phyloP scores from a whole-genome alignment of 2,329 filamentous ascomycete genomes.

The Helicocarpus griseus region DNA sequence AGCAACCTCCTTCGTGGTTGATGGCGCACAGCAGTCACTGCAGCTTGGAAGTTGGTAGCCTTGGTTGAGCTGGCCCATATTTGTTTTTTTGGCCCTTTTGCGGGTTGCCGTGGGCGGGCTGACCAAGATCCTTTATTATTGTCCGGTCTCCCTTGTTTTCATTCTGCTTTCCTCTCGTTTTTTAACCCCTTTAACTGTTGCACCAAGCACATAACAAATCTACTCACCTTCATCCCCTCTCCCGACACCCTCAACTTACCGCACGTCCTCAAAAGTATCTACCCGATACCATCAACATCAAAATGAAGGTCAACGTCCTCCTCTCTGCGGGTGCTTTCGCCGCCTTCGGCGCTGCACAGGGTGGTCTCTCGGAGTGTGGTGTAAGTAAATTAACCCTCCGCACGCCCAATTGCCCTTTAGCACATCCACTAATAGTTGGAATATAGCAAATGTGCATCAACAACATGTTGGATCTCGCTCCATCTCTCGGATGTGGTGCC shows the following conservation, averaged over 20 bases:
- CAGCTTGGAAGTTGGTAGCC: too few species aligned
- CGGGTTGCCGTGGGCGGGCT: not conserved
- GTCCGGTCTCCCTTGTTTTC: not conserved
- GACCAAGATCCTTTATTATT: not conserved
- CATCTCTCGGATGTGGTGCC: conserved; percentile 29
- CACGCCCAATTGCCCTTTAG: not conserved
- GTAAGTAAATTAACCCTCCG: conserved; percentile 13
- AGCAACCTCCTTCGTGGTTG: not conserved
- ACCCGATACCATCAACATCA: conserved; percentile 5
- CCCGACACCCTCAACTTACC: not conserved
- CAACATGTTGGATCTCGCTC: conserved; percentile 35
- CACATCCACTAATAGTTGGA: not conserved
- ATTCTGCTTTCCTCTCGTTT: not conserved
- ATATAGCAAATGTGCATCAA: conserved; percentile 33
- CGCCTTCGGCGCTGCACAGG: conserved; percentile 15
- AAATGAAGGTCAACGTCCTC: conserved; percentile 19
- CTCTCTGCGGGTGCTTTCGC: conserved; percentile 15
- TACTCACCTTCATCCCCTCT: not conserved
- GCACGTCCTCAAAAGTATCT: not conserved
- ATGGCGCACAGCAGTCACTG: not conserved
- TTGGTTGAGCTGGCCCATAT: not conserved
- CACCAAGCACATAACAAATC: not conserved
- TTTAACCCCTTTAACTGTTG: not conserved
- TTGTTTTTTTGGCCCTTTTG: not conserved
- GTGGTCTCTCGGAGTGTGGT: conserved; percentile 17